Evolutionary conservation across 345 rosid genomes (phyloP).

Genomic region (Lagerstroemia speciosa): DNA sequence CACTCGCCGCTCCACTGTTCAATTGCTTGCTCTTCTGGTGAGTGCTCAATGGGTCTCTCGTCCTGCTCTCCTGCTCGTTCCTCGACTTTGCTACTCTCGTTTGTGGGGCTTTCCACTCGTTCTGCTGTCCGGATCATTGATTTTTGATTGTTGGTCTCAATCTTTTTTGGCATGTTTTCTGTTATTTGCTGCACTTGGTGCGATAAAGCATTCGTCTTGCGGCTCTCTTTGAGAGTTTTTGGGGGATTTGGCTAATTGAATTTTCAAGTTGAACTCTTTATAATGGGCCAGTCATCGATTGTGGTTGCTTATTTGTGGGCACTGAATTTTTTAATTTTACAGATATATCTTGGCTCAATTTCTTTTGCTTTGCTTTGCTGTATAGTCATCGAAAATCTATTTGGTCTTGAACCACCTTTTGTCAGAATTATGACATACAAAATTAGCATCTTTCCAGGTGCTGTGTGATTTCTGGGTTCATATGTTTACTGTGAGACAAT

Average conservation of each 20-base stretch:
- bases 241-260: neutral
- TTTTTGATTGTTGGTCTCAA: conserved; percentile 3
- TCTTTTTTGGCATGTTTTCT: neutral
- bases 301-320: neutral
- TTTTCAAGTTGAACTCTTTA: neutral
- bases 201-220: neutral
- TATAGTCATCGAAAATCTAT: too few species aligned
- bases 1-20: neutral
- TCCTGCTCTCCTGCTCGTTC: neutral
- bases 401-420: too few species aligned
- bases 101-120: neutral
- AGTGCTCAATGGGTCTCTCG: neutral
- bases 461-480: too few species aligned
- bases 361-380: neutral
- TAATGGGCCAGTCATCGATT: neutral
- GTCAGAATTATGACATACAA: too few species aligned
- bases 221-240: too few species aligned
- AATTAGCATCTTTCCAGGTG: too few species aligned
- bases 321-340: neutral
- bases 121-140: conserved; percentile 6
- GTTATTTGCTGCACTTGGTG: neutral
- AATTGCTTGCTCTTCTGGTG: neutral
- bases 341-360: neutral
- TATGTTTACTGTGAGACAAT: too few species aligned
- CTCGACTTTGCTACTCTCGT: too few species aligned